These are phyloP conservation scores for Pythium grandisporangium DNA, from an alignment of 352 stramenopile species.

Conservation along the genomic window DNA sequence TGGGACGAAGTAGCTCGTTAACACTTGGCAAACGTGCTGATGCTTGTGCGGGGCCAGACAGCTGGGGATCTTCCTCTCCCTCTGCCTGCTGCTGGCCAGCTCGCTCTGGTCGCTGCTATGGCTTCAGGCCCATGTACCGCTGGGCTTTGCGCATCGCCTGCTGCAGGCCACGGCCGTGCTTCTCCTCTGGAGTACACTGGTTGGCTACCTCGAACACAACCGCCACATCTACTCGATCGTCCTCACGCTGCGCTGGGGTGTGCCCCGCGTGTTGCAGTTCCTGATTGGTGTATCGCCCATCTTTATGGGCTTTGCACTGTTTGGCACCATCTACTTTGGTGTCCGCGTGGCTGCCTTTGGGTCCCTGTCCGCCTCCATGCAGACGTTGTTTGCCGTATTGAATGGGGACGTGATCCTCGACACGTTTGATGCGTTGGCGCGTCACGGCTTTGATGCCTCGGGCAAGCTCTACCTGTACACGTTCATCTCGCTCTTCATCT, in stretches of 20 bases:
- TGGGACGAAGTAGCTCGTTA: too few relatives aligned
- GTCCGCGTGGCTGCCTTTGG: conserved; percentile 70
- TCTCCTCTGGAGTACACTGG: conserved; percentile 73
- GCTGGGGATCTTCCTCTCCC: conserved; percentile 36
- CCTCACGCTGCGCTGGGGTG: conserved; percentile 76
- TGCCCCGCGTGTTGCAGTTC: conserved; percentile 81
- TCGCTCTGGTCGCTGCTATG: conserved; percentile 66
- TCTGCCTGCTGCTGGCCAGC: conserved; percentile 46
- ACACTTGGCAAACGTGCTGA: too few relatives aligned
- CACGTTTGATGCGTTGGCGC: conserved; percentile 79
- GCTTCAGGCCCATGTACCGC: conserved; percentile 61
- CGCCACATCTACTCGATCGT: conserved; percentile 85
- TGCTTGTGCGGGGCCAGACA: conserved; percentile 26
- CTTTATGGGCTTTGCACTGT: conserved; percentile 78
- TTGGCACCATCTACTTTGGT: conserved; percentile 85
- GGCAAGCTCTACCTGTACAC: conserved; percentile 82
- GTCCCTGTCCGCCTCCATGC: conserved; percentile 48
- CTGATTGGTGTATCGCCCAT: conserved; percentile 82
- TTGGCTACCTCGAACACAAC: conserved; percentile 86
- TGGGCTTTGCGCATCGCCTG: conserved; percentile 66
- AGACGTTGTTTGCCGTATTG: conserved; percentile 84
- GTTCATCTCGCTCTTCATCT: conserved; percentile 91
- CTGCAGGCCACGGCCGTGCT: conserved; percentile 59
- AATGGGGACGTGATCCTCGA: conserved; percentile 90
- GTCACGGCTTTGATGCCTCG: conserved; percentile 49